Conservation (phyloP, 768 basidiomycete genomes). For the Kwoniella bestiolae region DNA sequence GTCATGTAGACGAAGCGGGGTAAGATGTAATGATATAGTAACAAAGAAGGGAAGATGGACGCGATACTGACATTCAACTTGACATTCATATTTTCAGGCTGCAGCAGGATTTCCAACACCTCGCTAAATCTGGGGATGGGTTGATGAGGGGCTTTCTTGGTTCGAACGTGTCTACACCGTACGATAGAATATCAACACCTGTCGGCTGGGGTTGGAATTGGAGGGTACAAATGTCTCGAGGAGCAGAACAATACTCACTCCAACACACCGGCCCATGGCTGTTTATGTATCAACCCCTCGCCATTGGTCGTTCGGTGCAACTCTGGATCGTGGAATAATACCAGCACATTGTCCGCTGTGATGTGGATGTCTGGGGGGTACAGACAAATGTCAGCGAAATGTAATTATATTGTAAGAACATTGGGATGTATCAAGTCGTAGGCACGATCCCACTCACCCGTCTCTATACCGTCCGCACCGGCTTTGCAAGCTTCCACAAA, state of each 20-base stretch:
- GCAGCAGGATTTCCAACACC: conserved; percentile 79
- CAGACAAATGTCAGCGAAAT: neutral
- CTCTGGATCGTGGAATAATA: conserved; percentile 97
- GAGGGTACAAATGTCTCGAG: neutral
- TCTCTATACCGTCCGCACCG: conserved; percentile 96
- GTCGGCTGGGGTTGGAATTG: no score
- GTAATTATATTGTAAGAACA: neutral
- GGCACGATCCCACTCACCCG: conserved; percentile 64
- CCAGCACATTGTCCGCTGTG: conserved; percentile 78
- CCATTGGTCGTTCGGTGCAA: conserved; percentile 79
- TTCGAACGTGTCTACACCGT: conserved; percentile 69
- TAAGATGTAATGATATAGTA: neutral
- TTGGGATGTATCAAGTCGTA: neutral
- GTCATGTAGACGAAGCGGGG: conserved; percentile 4
- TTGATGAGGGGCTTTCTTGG: conserved; percentile 78
- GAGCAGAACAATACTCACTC: conserved; percentile 42
- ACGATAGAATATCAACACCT: no score
- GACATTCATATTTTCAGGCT: conserved; percentile 58
- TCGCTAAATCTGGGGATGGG: conserved; percentile 87
- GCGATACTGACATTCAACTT: conserved; percentile 58
- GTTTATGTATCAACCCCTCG: conserved; percentile 71
- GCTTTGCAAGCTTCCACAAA: conserved; percentile 94
- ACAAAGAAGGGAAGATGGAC: no score
- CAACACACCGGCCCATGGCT: conserved; percentile 68
- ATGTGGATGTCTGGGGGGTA: conserved; percentile 99